Evolutionary conservation across 805 yeast genomes (phyloP).

Genomic region (Candida endomychidarum): DNA sequence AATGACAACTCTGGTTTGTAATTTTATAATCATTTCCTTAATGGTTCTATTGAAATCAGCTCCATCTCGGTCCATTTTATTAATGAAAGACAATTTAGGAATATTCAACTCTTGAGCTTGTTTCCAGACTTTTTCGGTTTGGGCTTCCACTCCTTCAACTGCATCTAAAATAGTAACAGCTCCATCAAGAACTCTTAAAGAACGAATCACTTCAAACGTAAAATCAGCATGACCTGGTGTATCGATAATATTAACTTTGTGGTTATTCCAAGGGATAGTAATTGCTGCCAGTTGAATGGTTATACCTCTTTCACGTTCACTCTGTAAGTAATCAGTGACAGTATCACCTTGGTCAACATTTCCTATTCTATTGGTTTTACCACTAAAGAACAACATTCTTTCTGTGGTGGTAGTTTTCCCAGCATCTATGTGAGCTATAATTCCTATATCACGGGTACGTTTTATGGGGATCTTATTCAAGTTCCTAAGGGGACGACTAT

Average conservation of each 20-base stretch:
- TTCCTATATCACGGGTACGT: slow-evolving; percentile 81
- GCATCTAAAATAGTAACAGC: slow-evolving; percentile 91
- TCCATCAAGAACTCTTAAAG: slow-evolving; percentile 90
- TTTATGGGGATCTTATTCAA: slow-evolving; percentile 29
- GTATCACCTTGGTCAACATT: slow-evolving; percentile 97
- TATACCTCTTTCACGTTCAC: slow-evolving; percentile 90
- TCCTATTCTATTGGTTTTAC: slow-evolving; percentile 77
- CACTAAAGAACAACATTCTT: slow-evolving; percentile 87
- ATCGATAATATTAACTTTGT: slow-evolving; percentile 83
- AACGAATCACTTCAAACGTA: slow-evolving; percentile 88
- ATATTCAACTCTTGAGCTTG: slow-evolving; percentile 69
- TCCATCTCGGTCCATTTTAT: slow-evolving; percentile 96
- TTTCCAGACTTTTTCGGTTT: slow-evolving; percentile 95
- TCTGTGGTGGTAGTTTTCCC: slow-evolving; percentile 98
- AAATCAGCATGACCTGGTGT: slow-evolving; percentile 99
- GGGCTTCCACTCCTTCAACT: slow-evolving; percentile 98
- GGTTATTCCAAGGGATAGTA: slow-evolving; percentile 78
- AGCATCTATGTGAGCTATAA: slow-evolving; percentile 98
- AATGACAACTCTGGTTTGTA: slow-evolving; percentile 71
- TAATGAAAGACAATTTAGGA: slow-evolving; percentile 79
- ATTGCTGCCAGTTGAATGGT: slow-evolving; percentile 97
- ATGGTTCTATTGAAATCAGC: slow-evolving; percentile 93
- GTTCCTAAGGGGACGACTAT: not conserved
- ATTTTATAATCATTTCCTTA: slow-evolving; percentile 72
- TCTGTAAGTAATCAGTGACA: slow-evolving; percentile 86